Conservation (phyloP, 768 basidiomycete species). For the Pleurotus djamor region DNA sequence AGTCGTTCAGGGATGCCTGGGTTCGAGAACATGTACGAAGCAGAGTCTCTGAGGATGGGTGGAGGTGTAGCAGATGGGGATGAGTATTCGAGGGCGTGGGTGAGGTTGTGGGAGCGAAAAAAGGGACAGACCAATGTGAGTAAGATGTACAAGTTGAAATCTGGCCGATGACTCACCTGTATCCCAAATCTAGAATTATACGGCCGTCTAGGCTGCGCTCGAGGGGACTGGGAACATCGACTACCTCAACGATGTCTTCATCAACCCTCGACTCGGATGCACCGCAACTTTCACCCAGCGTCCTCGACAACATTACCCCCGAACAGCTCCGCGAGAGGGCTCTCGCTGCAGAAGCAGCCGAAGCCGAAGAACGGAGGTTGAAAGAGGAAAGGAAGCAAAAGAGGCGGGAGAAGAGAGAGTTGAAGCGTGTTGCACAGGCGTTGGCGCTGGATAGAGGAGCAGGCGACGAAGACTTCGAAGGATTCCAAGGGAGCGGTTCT, state of each 20-base stretch:
- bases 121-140: too few relatives aligned
- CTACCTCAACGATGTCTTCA: conserved; percentile 13
- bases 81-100: too few relatives aligned
- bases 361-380: conserved; percentile 33
- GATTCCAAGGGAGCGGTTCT: conserved; percentile 57
- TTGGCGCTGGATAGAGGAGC: conserved; percentile 32
- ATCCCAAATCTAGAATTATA: too few relatives aligned
- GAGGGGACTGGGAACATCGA: neutral
- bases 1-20: too few relatives aligned
- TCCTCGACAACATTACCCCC: conserved; percentile 51
- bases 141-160: too few relatives aligned
- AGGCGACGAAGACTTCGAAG: conserved; percentile 52
- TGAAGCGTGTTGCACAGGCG: conserved; percentile 36
- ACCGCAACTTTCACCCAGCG: conserved; percentile 55
- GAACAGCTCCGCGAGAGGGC: conserved; percentile 24
- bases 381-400: conserved; percentile 48
- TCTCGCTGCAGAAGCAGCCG: conserved; percentile 28
- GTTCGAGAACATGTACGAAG: too few relatives aligned
- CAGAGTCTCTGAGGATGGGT: too few relatives aligned
- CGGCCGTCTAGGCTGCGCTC: neutral
- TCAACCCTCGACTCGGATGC: conserved; percentile 70
- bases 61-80: too few relatives aligned
- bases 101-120: too few relatives aligned
- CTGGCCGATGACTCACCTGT: too few relatives aligned
- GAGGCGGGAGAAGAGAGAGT: conserved; percentile 42